phyloP scores from a whole-genome alignment of 1,139 yeast genomes.

The Wickerhamomyces sp. region DNA sequence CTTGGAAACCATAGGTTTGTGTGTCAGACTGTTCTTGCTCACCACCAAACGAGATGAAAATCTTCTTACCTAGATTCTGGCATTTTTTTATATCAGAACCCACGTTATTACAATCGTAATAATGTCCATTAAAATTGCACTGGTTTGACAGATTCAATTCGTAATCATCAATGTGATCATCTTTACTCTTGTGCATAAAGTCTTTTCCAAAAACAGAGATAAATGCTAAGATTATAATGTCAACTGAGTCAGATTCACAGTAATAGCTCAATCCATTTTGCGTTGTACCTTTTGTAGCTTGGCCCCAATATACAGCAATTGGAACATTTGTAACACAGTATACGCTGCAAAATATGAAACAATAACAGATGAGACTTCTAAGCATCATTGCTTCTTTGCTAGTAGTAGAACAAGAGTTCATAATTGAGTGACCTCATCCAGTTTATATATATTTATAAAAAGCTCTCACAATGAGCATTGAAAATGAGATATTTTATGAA shows the following conservation, averaged over 20 bases:
- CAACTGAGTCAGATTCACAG: conserved; percentile 57
- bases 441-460: too few relatives aligned
- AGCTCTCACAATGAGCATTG: too few relatives aligned
- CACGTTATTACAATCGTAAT: conserved; percentile 28
- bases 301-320: conserved; percentile 83
- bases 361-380: neutral
- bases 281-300: conserved; percentile 46
- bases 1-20: conserved; percentile 50
- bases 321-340: neutral
- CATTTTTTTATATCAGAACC: conserved; percentile 64
- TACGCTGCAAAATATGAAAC: neutral
- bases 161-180: conserved; percentile 12
- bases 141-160: conserved; percentile 17
- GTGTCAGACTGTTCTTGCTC: conserved; percentile 33
- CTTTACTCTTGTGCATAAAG: neutral
- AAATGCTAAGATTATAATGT: conserved; percentile 61
- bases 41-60: conserved; percentile 75
- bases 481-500: too few relatives aligned
- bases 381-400: neutral
- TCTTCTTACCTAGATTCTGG: conserved; percentile 62
- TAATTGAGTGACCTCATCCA: neutral
- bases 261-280: conserved; percentile 53
- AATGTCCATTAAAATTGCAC: conserved; percentile 11
- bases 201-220: conserved; percentile 41
- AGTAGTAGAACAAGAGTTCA: neutral